Evolutionary conservation across 208 protist genomes (phyloP), one percentile per base, ranked within the genome.

Genomic region (Trypanosoma mega): DNA sequence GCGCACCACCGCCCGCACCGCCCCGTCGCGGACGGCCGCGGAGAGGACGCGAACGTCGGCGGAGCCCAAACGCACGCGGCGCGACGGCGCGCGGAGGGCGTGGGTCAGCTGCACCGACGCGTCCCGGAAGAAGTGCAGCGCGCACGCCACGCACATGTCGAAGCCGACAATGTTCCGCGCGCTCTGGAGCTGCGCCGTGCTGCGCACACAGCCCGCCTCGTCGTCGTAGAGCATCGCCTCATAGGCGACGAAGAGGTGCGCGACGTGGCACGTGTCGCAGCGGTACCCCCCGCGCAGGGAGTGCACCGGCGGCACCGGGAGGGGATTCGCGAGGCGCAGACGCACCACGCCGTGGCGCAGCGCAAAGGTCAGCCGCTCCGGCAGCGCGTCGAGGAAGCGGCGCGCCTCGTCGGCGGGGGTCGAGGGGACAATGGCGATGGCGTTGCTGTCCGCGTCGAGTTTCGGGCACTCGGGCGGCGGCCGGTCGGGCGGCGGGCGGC

Each of bases 61-160:
- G 24, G 69, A 62, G 24, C 72, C 73, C 26, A 85, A 52, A 9
- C 45, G 68, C 54, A 78, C 78, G 7, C 58, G 39, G 26, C 31
- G 4, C 37, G 70, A 65, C 21, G 69, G 72, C 1, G 64, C 24
- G 1, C 21, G 58, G 27, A 82, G 20, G 2, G 68, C 66, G 0
- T 31, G 41, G 1, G 61, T 39, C 9, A 85, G 46, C 23, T 58
- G 9, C 12, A 66, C 46, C 2, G 36, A 63, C 29, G 78, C 74
- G 21, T 52, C 39, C 1, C 47, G 41, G 39, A 76, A 85, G 23
- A 91, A 91, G 51, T 63, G 79, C 4, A 79, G 61, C 14, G 78
- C 84, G 57, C 80, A 91, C n/a, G 63, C 72, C 26, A 82, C 55
- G 56, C 84, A 91, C 51, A 87, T 71, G 56, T 91, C 80, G 31